Conservation (phyloP, 2,329 filamentous ascomycete genomes). For the Arthroderma sp. region DNA sequence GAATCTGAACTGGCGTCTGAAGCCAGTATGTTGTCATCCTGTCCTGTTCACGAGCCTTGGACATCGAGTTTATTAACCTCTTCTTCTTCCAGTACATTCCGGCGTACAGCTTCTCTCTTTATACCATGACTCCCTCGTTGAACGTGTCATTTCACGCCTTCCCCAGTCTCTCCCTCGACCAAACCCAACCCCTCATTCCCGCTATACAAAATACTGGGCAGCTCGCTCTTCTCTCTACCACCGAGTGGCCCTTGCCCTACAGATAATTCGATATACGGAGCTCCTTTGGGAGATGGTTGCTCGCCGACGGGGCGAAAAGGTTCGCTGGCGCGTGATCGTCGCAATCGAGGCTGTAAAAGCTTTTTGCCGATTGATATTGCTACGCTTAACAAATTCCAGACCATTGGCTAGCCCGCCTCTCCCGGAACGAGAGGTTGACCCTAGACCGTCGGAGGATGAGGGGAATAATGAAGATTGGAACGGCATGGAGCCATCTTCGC, state of each 20-base stretch:
- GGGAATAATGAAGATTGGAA: constrained; percentile 39
- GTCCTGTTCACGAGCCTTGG: constrained; percentile 6
- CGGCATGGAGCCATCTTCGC: constrained; percentile 33
- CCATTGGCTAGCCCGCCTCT: constrained; percentile 72
- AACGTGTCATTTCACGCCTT: constrained; percentile 47
- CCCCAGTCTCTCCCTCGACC: constrained; percentile 38
- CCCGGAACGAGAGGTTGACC: constrained; percentile 71
- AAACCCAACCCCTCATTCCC: constrained; percentile 44
- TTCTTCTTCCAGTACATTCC: constrained; percentile 51
- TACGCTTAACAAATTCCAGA: constrained; percentile 70
- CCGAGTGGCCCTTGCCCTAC: constrained; percentile 65
- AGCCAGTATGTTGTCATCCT: constrained; percentile 42
- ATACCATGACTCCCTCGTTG: constrained; percentile 81
- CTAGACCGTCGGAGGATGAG: constrained; percentile 42
- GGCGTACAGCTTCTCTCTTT: constrained; percentile 79
- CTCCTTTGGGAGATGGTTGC: constrained; percentile 96
- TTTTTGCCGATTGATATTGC: constrained; percentile 62
- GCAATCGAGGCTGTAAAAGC: constrained; percentile 78
- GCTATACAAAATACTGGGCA: constrained; percentile 53
- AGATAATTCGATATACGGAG: constrained; percentile 89
- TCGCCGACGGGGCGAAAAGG: constrained; percentile 64
- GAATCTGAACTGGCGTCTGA: constrained; percentile 94
- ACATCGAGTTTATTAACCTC: constrained; percentile 9
- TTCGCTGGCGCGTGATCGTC: constrained; percentile 77
- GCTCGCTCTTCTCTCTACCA: constrained; percentile 57